Conservation (phyloP, 1,284 basidiomycete genomes). For the Leucoagaricus sp. region DNA sequence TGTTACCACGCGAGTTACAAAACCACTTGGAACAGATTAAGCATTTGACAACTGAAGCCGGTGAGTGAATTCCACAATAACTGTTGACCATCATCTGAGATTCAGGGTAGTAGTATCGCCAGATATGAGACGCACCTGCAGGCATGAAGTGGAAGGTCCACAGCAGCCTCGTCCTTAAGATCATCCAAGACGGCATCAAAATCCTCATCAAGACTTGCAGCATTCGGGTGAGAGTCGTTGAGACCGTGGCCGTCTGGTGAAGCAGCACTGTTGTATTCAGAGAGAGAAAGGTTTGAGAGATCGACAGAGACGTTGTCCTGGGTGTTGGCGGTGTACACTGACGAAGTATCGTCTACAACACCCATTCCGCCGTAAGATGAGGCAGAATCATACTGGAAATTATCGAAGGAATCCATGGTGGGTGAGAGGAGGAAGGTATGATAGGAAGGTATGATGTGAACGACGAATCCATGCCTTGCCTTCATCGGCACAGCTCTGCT, state of each 20-base stretch:
- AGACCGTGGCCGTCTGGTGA: constrained; percentile 14
- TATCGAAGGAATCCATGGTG: constrained; percentile 73
- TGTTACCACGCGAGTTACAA: constrained; percentile 99
- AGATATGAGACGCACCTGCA: constrained; percentile 73
- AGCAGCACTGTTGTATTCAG: constrained; percentile 46
- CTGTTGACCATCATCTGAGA: constrained; percentile 41
- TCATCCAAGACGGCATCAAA: constrained; percentile 88
- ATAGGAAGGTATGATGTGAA: constrained; percentile 3
- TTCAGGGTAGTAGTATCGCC: constrained; percentile 15
- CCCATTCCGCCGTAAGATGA: constrained; percentile 76
- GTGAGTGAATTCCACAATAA: constrained; percentile 99
- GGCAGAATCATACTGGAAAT: constrained; percentile 68
- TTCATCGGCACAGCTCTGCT: constrained; percentile 20
- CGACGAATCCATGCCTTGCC: constrained; percentile 11
- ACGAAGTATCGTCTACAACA: constrained; percentile 82
- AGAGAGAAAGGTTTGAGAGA: constrained; percentile 65
- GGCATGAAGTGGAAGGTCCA: constrained; percentile 88
- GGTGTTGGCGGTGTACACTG: constrained; percentile 78
- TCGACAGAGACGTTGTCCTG: constrained; percentile 57
- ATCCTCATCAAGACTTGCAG: constrained; percentile 69
- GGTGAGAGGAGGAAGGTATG: not conserved
- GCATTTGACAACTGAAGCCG: constrained; percentile 97
- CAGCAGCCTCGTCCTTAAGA: constrained; percentile 80
- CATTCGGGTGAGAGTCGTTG: constrained; percentile 18
- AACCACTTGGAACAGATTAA: constrained; percentile 98